Evolutionary conservation across 1,284 basidiomycete genomes (phyloP).

Genomic region (Apiotrichum domesticum): DNA sequence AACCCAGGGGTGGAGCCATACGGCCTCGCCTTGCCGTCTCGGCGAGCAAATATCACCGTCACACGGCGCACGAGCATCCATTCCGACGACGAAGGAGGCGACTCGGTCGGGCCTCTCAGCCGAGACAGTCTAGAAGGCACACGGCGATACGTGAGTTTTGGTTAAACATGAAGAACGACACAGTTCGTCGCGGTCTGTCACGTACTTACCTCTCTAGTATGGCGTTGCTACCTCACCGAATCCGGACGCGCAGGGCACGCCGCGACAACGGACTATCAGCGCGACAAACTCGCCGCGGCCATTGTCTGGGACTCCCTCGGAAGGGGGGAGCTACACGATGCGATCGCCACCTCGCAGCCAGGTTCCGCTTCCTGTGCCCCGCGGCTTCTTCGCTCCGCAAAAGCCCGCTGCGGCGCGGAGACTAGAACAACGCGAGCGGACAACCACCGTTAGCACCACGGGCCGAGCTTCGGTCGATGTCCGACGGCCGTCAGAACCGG

Average conservation of each 20-base stretch:
- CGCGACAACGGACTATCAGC: slow-evolving; percentile 4
- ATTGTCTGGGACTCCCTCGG: slow-evolving; percentile 13
- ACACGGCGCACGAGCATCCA: slow-evolving; percentile 12
- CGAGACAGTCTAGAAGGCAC: slow-evolving; percentile 18
- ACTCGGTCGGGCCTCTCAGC: slow-evolving; percentile 13
- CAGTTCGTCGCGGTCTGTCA: background rate
- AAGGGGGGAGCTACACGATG: slow-evolving; percentile 7
- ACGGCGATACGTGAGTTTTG: slow-evolving; percentile 15
- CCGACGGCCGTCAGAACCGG: background rate
- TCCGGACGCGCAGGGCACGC: slow-evolving; percentile 6
- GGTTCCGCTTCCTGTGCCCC: slow-evolving; percentile 34
- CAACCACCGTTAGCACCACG: slow-evolving; percentile 14
- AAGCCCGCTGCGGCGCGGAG: slow-evolving; percentile 36
- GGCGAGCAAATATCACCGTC: slow-evolving; percentile 16
- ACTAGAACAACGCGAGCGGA: slow-evolving; percentile 27
- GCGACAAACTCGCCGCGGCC: slow-evolving; percentile 13
- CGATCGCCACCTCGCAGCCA: slow-evolving; percentile 25
- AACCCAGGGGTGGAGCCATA: slow-evolving; percentile 8
- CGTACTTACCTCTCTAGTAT: slow-evolving; percentile 6
- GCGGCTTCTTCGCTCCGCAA: slow-evolving; percentile 37
- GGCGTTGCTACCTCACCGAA: background rate
- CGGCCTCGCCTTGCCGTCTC: slow-evolving; percentile 15
- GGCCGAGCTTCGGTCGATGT: slow-evolving; percentile 5
- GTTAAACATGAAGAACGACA: too few species aligned
- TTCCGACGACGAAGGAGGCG: slow-evolving; percentile 15